A percentile compares a stretch with the other conserved stretches of the same genome.
Evolutionary conservation across 1,284 basidiomycete species (phyloP).

Genomic region (Tetrapyrgos nigripes): DNA sequence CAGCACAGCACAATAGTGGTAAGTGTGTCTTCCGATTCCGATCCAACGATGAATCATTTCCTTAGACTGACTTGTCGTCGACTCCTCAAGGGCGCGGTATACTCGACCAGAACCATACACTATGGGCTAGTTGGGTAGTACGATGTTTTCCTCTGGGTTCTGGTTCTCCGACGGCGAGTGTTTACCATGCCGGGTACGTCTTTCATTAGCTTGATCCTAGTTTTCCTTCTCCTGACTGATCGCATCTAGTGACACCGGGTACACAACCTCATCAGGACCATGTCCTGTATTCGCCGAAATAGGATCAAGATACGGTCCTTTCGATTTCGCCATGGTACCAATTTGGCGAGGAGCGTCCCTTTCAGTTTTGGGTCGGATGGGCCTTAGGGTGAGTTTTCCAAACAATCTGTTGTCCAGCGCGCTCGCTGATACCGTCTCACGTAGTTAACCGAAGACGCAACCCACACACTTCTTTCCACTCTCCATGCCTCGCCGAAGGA

Average conservation of each 20-base stretch:
- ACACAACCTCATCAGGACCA: not conserved
- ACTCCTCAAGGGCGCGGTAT: not conserved
- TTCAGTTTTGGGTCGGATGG: not conserved
- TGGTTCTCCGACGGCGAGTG: not conserved
- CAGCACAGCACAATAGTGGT: not conserved
- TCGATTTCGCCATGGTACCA: not conserved
- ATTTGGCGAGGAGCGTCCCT: not conserved
- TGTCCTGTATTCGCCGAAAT: not conserved
- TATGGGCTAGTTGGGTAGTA: not conserved
- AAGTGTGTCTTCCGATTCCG: not conserved
- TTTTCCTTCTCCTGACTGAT: not conserved
- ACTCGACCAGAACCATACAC: not conserved
- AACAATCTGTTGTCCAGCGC: no score
- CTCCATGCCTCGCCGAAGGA: constrained; percentile 36
- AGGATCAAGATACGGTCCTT: not conserved
- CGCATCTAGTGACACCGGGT: not conserved
- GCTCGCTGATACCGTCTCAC: no score
- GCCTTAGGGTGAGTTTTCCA: not conserved
- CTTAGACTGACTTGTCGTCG: no score
- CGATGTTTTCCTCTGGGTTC: not conserved
- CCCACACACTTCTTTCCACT: constrained; percentile 28
- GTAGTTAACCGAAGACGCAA: not conserved
- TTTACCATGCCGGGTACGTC: not conserved
- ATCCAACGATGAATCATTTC: not conserved
- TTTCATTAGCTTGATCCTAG: not conserved